These are phyloP conservation scores for Trichophyton schoenleinii DNA, from an alignment of 2,329 filamentous ascomycete genomes.

Conservation along the genomic window DNA sequence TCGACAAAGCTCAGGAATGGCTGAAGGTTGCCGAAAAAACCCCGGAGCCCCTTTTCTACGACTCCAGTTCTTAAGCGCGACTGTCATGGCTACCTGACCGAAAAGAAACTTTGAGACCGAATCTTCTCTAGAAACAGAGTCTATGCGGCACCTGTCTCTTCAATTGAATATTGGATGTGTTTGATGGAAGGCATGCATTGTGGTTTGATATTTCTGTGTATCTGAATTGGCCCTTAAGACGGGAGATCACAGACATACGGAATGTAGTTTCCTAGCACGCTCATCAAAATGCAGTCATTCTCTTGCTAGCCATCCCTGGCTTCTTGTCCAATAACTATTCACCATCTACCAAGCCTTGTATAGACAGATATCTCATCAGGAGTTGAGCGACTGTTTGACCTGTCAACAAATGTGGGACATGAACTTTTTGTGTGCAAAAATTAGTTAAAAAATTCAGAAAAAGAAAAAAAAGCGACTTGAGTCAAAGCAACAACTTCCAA, in stretches of 20 bases:
- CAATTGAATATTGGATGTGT: no score
- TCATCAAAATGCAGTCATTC: no score
- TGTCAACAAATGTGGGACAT: neutral
- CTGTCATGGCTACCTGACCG: neutral
- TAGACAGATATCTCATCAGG: neutral
- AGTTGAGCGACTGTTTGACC: neutral
- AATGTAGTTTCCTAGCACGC: no score
- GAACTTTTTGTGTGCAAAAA: slow-evolving; percentile 1
- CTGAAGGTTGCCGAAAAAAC: slow-evolving; percentile 3
- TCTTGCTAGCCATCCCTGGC: no score
- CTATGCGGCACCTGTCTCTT: no score
- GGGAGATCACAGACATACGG: no score
- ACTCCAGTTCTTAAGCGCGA: neutral
- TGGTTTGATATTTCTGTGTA: no score
- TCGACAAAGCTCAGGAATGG: slow-evolving; percentile 24
- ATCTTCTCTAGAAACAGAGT: no score
- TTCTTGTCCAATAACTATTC: neutral
- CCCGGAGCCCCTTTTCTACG: neutral
- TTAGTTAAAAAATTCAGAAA: neutral
- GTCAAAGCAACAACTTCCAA: neutral
- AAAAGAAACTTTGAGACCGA: neutral
- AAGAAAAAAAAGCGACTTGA: neutral
- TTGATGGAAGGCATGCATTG: no score
- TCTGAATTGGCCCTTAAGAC: no score
- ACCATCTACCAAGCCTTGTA: neutral